phyloP scores from a whole-genome alignment of 2,329 filamentous ascomycete species.

The Microascus cirrosus region DNA sequence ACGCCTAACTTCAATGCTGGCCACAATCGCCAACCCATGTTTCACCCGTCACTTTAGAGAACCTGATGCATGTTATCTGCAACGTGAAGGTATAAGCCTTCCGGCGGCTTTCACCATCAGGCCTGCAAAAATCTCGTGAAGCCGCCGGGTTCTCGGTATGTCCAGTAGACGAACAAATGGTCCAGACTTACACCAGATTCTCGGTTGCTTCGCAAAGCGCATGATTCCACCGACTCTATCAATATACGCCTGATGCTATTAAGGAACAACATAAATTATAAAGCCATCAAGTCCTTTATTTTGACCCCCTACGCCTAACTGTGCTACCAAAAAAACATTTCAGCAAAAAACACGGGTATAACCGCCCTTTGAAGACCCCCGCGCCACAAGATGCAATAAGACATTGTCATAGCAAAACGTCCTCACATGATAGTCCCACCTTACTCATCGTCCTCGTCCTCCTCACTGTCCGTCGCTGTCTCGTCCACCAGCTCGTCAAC shows the following conservation, averaged over 20 bases:
- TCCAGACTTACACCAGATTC: too few relatives aligned
- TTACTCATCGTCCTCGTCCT: slow-evolving; percentile 19
- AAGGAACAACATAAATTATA: background rate
- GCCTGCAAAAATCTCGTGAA: too few relatives aligned
- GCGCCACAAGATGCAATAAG: background rate
- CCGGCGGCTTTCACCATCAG: too few relatives aligned
- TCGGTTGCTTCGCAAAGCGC: background rate
- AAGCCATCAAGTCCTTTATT: background rate
- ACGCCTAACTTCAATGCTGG: too few relatives aligned
- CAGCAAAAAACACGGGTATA: background rate
- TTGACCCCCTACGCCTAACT: background rate
- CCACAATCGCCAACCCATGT: too few relatives aligned
- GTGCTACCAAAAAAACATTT: background rate
- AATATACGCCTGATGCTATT: background rate
- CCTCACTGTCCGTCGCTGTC: slow-evolving; percentile 38
- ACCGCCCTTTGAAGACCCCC: background rate
- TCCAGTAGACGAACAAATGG: too few relatives aligned
- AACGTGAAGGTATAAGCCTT: too few relatives aligned
- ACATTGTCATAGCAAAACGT: background rate
- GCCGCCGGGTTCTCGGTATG: too few relatives aligned
- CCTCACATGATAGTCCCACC: background rate
- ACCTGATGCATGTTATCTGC: too few relatives aligned
- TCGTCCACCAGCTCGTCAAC: slow-evolving; percentile 32
- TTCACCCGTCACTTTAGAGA: too few relatives aligned
- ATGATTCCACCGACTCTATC: background rate